phyloP scores from a whole-genome alignment of 2,329 filamentous ascomycete genomes.

The Fusarium pseudocircinatum region DNA sequence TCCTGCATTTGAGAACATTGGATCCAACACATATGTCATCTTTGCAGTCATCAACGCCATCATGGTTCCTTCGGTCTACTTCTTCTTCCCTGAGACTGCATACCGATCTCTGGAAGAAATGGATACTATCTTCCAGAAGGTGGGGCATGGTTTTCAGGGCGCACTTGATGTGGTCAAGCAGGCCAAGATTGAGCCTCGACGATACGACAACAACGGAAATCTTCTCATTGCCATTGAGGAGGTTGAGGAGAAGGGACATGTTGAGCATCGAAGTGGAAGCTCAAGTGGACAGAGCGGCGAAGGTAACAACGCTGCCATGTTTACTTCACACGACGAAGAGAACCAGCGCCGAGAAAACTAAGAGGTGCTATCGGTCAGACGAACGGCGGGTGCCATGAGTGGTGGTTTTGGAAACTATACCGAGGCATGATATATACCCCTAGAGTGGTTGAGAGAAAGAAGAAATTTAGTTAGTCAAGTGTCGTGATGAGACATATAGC shows the following conservation, averaged over 20 bases:
- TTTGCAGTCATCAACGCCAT: conserved; percentile 73
- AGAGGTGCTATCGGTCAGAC: background rate
- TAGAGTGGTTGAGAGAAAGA: background rate
- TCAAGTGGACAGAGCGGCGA: conserved; percentile 39
- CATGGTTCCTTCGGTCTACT: conserved; percentile 66
- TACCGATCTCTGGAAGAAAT: conserved; percentile 73
- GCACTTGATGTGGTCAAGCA: conserved; percentile 51
- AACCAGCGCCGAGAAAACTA: conserved; percentile 42
- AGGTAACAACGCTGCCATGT: conserved; percentile 40
- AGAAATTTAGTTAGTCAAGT: background rate
- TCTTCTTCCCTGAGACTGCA: conserved; percentile 73
- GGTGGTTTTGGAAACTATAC: background rate
- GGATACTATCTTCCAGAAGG: conserved; percentile 71
- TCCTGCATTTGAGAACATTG: conserved; percentile 66
- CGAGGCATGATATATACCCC: conserved; percentile 5
- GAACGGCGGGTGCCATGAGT: background rate
- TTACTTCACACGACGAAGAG: conserved; percentile 48
- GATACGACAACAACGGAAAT: conserved; percentile 69
- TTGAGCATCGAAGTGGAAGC: conserved; percentile 44
- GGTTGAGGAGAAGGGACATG: conserved; percentile 50
- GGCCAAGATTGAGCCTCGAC: conserved; percentile 59
- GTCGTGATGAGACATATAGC: conserved; percentile 2
- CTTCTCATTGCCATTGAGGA: conserved; percentile 60
- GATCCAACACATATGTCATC: conserved; percentile 69
- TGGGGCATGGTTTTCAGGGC: conserved; percentile 52